Conservation (phyloP, 352 stramenopile genomes). For the Pythium graminicola region DNA sequence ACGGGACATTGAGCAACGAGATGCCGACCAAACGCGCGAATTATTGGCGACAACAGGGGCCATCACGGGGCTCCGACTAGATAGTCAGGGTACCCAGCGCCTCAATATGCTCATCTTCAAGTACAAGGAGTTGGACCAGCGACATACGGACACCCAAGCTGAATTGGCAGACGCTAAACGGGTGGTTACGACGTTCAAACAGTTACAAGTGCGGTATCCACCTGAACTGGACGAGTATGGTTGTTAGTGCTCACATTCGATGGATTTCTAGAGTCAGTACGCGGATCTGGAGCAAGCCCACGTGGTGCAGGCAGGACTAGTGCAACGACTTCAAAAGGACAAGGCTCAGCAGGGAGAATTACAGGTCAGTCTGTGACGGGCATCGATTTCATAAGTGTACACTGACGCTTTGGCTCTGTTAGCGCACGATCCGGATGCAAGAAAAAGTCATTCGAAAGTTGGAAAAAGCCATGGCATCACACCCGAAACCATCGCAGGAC, state of each 20-base stretch:
- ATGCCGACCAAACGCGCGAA: slow-evolving; percentile 36
- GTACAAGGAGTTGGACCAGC: slow-evolving; percentile 56
- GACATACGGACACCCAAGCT: slow-evolving; percentile 27
- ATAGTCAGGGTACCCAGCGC: slow-evolving; percentile 31
- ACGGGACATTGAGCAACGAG: slow-evolving; percentile 27
- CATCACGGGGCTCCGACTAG: slow-evolving; percentile 4
- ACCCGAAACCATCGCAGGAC: neutral
- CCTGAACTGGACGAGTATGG: neutral
- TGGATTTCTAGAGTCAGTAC: slow-evolving; percentile 23
- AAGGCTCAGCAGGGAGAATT: slow-evolving; percentile 33
- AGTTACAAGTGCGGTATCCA: slow-evolving; percentile 32
- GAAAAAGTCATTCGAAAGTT: slow-evolving; percentile 79
- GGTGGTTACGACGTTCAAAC: slow-evolving; percentile 23
- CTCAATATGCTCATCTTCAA: slow-evolving; percentile 51
- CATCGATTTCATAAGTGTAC: too few relatives aligned
- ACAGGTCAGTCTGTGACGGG: slow-evolving; percentile 18
- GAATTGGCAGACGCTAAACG: slow-evolving; percentile 33
- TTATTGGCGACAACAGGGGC: slow-evolving; percentile 16
- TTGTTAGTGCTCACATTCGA: neutral
- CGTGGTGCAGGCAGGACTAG: slow-evolving; percentile 48
- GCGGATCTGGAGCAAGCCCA: slow-evolving; percentile 66
- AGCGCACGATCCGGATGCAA: slow-evolving; percentile 68
- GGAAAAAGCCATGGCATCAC: slow-evolving; percentile 43
- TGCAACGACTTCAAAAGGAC: slow-evolving; percentile 65
- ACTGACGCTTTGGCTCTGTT: neutral